These are phyloP conservation scores for Hibiscus tridactylites DNA, from an alignment of 345 rosid genomes.

Conservation along the genomic window DNA sequence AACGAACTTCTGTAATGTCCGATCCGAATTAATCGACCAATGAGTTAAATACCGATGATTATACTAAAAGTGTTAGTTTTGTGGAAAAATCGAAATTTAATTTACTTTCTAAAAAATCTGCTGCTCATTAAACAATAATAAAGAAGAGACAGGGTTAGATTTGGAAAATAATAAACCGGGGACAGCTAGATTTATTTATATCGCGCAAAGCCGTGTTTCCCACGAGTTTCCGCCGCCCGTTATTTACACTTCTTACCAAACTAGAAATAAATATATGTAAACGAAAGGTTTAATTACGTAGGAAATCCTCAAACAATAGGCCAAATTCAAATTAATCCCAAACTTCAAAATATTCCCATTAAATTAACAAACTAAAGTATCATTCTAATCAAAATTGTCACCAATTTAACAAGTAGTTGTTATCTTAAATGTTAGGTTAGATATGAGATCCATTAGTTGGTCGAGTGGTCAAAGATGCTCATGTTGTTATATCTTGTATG, in stretches of 20 bases:
- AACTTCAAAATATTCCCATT: not conserved
- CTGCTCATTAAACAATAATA: not conserved
- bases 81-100: not conserved
- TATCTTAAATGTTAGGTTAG: too few relatives aligned
- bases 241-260: slow-evolving; percentile 3
- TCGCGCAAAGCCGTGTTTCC: slow-evolving; percentile 22
- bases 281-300: not conserved
- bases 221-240: slow-evolving; percentile 11
- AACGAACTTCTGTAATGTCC: too few relatives aligned
- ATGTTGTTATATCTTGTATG: too few relatives aligned
- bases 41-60: too few relatives aligned
- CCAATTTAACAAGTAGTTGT: too few relatives aligned
- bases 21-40: too few relatives aligned
- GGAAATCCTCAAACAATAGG: not conserved
- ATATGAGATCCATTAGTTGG: too few relatives aligned
- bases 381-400: too few relatives aligned
- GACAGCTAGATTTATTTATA: not conserved
- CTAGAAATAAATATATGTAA: not conserved
- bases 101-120: not conserved
- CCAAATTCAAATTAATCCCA: too few relatives aligned
- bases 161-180: not conserved
- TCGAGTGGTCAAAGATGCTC: too few relatives aligned
- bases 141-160: slow-evolving; percentile 1
- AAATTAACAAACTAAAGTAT: not conserved
- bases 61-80: not conserved